Conservation (phyloP, 1,139 yeast species). For the Meyerozyma sp. region DNA sequence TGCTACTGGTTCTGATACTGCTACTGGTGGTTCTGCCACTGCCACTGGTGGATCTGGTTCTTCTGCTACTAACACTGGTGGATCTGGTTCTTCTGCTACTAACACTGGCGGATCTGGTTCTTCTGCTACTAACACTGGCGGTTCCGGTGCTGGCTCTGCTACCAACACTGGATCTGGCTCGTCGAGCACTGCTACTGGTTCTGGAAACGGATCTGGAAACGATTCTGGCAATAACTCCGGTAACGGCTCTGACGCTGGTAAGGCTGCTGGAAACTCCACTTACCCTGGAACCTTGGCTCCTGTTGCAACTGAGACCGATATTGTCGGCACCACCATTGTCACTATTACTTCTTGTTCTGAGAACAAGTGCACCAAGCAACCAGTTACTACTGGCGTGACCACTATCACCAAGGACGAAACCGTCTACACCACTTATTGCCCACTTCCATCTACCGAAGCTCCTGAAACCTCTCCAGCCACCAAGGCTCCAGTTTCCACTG, state of each 20-base stretch:
- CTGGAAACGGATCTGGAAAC: background rate
- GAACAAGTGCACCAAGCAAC: constrained; percentile 14
- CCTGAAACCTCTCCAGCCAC: constrained; percentile 11
- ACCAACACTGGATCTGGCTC: background rate
- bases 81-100: constrained; percentile 1
- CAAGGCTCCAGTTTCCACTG: constrained; percentile 10
- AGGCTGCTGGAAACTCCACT: background rate
- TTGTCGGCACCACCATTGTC: constrained; percentile 20
- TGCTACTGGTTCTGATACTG: constrained; percentile 4
- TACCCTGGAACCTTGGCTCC: constrained; percentile 4
- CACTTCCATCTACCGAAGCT: constrained; percentile 3
- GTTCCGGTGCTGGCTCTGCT: constrained; percentile 2
- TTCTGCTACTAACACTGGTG: constrained; percentile 1
- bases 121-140: constrained; percentile 5
- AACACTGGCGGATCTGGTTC: constrained; percentile 3
- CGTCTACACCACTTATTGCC: constrained; percentile 16
- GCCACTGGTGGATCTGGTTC: constrained; percentile 1
- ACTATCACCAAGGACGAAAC: constrained; percentile 22
- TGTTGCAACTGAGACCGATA: constrained; percentile 14
- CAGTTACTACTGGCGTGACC: constrained; percentile 20
- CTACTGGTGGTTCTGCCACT: background rate
- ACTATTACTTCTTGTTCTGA: constrained; percentile 31
- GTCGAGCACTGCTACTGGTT: background rate
- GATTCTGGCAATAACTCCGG: background rate
- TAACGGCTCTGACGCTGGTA: background rate